phyloP scores from a whole-genome alignment of 139 green algal genomes.

The Ettlia oleoabundans region DNA sequence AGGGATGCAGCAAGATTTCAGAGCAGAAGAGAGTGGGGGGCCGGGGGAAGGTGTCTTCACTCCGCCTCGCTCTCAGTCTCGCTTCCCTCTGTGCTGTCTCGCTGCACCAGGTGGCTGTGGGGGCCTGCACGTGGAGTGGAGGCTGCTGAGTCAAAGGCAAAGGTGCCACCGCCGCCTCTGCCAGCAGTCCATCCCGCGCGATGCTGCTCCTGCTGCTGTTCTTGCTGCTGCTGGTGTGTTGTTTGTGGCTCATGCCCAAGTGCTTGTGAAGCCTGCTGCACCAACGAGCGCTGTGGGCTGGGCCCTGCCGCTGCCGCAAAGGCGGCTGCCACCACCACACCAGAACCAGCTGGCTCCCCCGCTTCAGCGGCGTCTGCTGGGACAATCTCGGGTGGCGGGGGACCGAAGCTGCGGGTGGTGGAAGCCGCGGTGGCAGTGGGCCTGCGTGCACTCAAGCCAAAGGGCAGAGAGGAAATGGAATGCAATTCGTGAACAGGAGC shows the following conservation, averaged over 20 bases:
- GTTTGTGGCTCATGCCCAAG: too few species aligned
- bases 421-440: too few species aligned
- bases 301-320: too few species aligned
- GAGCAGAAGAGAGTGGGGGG: neutral
- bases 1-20: too few species aligned
- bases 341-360: neutral
- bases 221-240: too few species aligned
- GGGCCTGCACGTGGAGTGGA: neutral
- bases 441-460: too few species aligned
- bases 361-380: neutral
- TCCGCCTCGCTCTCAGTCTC: conserved; percentile 28
- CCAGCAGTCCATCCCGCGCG: neutral
- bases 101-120: neutral
- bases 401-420: too few species aligned
- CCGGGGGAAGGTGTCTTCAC: neutral
- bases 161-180: neutral
- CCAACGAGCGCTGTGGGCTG: too few species aligned
- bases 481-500: too few species aligned
- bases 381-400: neutral
- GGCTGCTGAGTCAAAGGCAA: neutral
- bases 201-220: neutral
- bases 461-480: too few species aligned
- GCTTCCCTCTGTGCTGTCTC: conserved; percentile 4
- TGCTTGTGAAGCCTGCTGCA: too few species aligned
- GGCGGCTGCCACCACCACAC: too few species aligned